Percentiles rank a stretch among this genome's conserved stretches.
Conservation (phyloP, 108 stramenopile species). For the Nitzschia sp. region DNA sequence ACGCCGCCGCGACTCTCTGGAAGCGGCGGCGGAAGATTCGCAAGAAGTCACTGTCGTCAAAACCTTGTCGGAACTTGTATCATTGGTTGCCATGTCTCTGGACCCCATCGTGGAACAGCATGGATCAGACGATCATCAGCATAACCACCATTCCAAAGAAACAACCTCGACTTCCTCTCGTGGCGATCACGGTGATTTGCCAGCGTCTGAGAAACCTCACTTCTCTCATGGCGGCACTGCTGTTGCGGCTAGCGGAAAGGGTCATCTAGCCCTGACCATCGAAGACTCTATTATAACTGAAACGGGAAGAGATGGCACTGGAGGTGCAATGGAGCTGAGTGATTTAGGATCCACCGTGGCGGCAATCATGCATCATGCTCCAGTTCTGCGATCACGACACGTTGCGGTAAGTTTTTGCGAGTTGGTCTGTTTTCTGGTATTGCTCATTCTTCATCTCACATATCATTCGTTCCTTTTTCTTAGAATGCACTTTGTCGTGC, state of each 20-base stretch:
- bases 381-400: conserved; percentile 61
- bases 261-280: conserved; percentile 13
- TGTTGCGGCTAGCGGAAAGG: neutral
- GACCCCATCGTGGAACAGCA: conserved; percentile 3
- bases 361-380: conserved; percentile 65
- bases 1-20: conserved; percentile 23
- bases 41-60: conserved; percentile 47
- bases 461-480: neutral
- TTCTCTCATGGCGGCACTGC: neutral
- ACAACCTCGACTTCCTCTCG: neutral
- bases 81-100: conserved; percentile 40
- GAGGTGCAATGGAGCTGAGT: conserved; percentile 28
- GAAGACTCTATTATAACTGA: conserved; percentile 46
- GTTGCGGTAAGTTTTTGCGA: conserved; percentile 55
- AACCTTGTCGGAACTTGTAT: conserved; percentile 44
- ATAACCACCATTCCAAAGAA: neutral
- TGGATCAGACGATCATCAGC: neutral
- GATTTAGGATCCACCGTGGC: conserved; percentile 53
- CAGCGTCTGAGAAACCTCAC: neutral
- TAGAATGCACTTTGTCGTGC: conserved; percentile 71
- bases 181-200: neutral
- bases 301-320: conserved; percentile 11
- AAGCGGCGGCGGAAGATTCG: conserved; percentile 52
- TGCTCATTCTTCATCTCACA: neutral
- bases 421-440: neutral